Base-by-base conservation (phyloP, 257 asterid species). In the Scutellaria galericulata region DNA sequence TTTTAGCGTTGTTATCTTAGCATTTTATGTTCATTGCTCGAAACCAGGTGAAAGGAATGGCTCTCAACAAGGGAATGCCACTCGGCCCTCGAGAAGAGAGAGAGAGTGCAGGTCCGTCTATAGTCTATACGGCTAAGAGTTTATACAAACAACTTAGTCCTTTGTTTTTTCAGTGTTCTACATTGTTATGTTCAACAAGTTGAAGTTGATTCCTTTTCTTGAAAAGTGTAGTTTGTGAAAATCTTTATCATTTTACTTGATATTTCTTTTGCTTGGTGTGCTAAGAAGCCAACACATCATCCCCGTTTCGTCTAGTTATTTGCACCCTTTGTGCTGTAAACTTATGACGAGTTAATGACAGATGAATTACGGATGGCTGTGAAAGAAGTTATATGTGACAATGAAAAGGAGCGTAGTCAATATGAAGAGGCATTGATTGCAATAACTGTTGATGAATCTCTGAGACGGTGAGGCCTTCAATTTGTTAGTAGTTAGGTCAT, bases 311-410 rank as follows among this genome's bases (percentile, higher is more conserved):
- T 76, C 52, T 63, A 66, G 61, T 55, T 47, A 13, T 62, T 35
- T 51, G 40, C 15, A 48, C 15, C 37, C 31, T 41, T 48, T 66
- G 50, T 66, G 14, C 59, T 46, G n/a, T 51, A 52, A 66, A 81
- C 73, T 70, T 66, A 48, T 57, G 45, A 63, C 50, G 14, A 46
- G 51, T 47, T 45, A 9, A 47, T 74, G 65, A 48, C 84, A 90
- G 98, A 92, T 85, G 98, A 92, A 77, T 69, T 95, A 20, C 80
- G 99, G 24, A 82, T 92, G 97, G 99, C 99, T 54, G 98, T 95
- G 18, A 92, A 89, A 83, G 99, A 90, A 84, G 91, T 81, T 39
- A 90, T 95, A 56, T 95, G 99, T 65, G 98, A 85, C 72, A 82
- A 78, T 55, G 84, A 70, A 31, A 78, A 82, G 20, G 98, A 88